Conservation (phyloP, 805 yeast genomes). For the Candida sanyiensis region DNA sequence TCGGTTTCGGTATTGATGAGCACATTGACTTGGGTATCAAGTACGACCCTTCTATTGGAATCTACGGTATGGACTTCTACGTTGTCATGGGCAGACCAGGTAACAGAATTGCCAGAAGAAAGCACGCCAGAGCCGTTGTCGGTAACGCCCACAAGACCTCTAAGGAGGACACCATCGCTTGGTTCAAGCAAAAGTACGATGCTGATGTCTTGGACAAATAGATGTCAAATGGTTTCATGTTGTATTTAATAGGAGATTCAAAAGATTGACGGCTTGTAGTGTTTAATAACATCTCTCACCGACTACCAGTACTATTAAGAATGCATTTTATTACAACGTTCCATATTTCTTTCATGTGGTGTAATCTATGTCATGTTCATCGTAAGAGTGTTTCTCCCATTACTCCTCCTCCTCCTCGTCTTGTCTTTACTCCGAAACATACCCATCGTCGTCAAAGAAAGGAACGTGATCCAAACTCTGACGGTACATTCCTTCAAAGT, state of each 20-base stretch:
- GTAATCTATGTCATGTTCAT: neutral
- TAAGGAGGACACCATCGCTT: slow-evolving; percentile 90
- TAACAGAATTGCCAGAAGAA: slow-evolving; percentile 97
- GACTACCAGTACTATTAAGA: too few species aligned
- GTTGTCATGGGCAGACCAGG: slow-evolving; percentile 99
- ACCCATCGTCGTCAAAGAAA: slow-evolving; percentile 21
- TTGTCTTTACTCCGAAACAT: slow-evolving; percentile 21
- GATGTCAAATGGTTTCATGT: slow-evolving; percentile 17
- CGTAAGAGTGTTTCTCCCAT: slow-evolving; percentile 2
- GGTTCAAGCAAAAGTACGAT: slow-evolving; percentile 99
- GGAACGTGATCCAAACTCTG: slow-evolving; percentile 21
- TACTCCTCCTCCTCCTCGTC: neutral
- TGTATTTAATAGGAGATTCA: slow-evolving; percentile 17
- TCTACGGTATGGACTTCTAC: slow-evolving; percentile 99
- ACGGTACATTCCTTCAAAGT: slow-evolving; percentile 25
- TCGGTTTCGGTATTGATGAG: slow-evolving; percentile 99
- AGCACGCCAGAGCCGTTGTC: slow-evolving; percentile 82
- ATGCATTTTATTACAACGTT: neutral
- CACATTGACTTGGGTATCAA: slow-evolving; percentile 99
- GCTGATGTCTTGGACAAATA: slow-evolving; percentile 92
- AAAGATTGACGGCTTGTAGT: slow-evolving; percentile 3
- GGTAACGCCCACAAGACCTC: slow-evolving; percentile 91
- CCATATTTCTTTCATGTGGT: too few species aligned
- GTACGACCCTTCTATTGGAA: slow-evolving; percentile 99
- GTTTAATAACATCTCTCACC: slow-evolving; percentile 7